Conservation (phyloP, 192 early-diverging fungal species). For the Allomyces javanicus region DNA sequence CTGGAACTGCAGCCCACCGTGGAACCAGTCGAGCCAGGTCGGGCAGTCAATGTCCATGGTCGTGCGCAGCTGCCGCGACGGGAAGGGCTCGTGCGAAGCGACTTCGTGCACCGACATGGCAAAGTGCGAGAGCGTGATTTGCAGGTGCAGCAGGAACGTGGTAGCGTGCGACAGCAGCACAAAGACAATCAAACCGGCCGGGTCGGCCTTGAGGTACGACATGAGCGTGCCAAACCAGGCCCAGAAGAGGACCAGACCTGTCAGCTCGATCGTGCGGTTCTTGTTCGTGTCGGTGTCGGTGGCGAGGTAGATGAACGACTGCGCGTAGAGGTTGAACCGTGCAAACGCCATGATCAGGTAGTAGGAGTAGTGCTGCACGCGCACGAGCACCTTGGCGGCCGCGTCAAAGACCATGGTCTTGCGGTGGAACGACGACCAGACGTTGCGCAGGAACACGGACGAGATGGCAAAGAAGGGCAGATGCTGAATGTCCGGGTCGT, state of each 20-base stretch:
- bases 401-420: conserved; percentile 62
- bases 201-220: conserved; percentile 37
- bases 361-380: conserved; percentile 68
- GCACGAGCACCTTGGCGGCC: conserved; percentile 50
- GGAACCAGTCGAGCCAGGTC: conserved; percentile 87
- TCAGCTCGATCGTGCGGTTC: conserved; percentile 53
- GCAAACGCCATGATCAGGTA: conserved; percentile 73
- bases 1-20: conserved; percentile 92
- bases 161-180: conserved; percentile 58
- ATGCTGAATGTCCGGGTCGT: conserved; percentile 97
- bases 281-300: conserved; percentile 12
- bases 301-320: conserved; percentile 48
- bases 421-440: conserved; percentile 81
- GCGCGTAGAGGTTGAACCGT: conserved; percentile 76
- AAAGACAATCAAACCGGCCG: conserved; percentile 40
- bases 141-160: conserved; percentile 75
- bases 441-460: conserved; percentile 49
- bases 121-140: conserved; percentile 93
- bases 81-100: conserved; percentile 50
- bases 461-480: conserved; percentile 86
- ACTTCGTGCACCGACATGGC: conserved; percentile 50
- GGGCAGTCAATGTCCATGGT: conserved; percentile 95
- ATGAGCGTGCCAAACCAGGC: conserved; percentile 57
- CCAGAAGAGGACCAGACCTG: conserved; percentile 52
- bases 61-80: conserved; percentile 68